Base-by-base conservation (phyloP, 108 stramenopile genomes). In the Conticribra guillardii region DNA sequence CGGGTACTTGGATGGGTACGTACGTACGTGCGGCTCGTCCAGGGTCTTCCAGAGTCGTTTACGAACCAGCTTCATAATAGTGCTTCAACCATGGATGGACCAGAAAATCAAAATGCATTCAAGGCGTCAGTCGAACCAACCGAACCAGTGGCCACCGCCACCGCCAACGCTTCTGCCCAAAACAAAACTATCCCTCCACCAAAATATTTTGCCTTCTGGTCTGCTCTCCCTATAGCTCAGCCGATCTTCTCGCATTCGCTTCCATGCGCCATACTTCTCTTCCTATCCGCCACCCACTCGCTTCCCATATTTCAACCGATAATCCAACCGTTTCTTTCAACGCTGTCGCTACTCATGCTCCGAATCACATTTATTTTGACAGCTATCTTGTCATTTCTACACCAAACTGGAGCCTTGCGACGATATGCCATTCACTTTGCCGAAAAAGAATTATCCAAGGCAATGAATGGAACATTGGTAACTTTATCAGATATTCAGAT, bases 161-260 rank as follows among this genome's bases (percentile, higher is more conserved):
- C 37, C 37, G 37, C 5, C 37, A 41, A 41, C 37, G 37, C 37
- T 11, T 5, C 5, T 11, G 37, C 8, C 5, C 5, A 41, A 11
- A 41, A 11, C 37, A 41, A 37, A 17, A 37, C 4, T 32, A 56
- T 58, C 3, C 37, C 69, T 24, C 22, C 48, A n/a, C 69, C 77
- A 17, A 71, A 33, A 33, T 69, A 79, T 33, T 79, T 79, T 29
- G 77, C 69, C 23, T 79, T 65, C 46, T 79, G 77, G 77, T 79
- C 77, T 19, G 66, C 52, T 3, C 47, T 44, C 44, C 77, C 77
- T 3, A 54, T 27, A 27, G 44, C 8, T 11, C 32, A 64, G 4
- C 77, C 77, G 2, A 48, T 79, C 30, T 58, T 79, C 33, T 79
- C 77, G 21, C 77, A 79, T 54, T 79, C 77, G 3, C 30, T 59